Percentiles rank a stretch among this genome's conserved stretches.
Conservation (phyloP, 148 eudicot species). For the Persicaria maculosa region DNA sequence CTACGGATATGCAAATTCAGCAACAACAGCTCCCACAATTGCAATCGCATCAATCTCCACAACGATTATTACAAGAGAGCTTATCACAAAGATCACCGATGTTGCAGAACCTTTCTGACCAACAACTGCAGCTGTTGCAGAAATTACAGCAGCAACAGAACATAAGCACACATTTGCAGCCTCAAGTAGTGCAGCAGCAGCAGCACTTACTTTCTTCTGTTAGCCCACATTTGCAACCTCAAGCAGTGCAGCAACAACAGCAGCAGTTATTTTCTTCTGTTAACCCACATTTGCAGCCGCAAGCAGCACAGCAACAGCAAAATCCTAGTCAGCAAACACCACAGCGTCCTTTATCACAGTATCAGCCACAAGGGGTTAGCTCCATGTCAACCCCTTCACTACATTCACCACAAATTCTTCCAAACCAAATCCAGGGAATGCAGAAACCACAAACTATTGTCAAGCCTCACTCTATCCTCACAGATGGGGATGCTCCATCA, state of each 20-base stretch:
- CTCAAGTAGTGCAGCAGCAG: slow-evolving; percentile 27
- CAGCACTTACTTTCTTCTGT: slow-evolving; percentile 33
- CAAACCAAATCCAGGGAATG: slow-evolving; percentile 51
- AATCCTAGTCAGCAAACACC: slow-evolving; percentile 39
- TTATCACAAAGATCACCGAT: slow-evolving; percentile 43
- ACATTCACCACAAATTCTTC: slow-evolving; percentile 43
- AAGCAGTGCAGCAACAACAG: slow-evolving; percentile 35
- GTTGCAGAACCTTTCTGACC: slow-evolving; percentile 58
- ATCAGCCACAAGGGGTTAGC: slow-evolving; percentile 35
- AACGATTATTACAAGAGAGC: slow-evolving; percentile 45
- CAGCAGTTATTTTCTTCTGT: slow-evolving; percentile 35
- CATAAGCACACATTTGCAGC: too few species aligned
- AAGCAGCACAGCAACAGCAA: slow-evolving; percentile 26
- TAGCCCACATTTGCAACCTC: too few species aligned
- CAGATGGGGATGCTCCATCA: slow-evolving; percentile 75
- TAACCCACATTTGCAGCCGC: slow-evolving; percentile 28
- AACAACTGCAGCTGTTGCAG: slow-evolving; percentile 46
- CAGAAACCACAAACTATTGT: slow-evolving; percentile 34
- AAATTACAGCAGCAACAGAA: slow-evolving; percentile 49
- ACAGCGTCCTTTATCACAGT: slow-evolving; percentile 37
- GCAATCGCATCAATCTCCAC: slow-evolving; percentile 39
- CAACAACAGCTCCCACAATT: slow-evolving; percentile 53
- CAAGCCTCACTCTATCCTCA: slow-evolving; percentile 45
- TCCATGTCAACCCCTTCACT: slow-evolving; percentile 44
- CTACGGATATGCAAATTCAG: slow-evolving; percentile 69